Evolutionary conservation across 805 yeast species (phyloP).

Genomic region (Ogataea haglerorum): DNA sequence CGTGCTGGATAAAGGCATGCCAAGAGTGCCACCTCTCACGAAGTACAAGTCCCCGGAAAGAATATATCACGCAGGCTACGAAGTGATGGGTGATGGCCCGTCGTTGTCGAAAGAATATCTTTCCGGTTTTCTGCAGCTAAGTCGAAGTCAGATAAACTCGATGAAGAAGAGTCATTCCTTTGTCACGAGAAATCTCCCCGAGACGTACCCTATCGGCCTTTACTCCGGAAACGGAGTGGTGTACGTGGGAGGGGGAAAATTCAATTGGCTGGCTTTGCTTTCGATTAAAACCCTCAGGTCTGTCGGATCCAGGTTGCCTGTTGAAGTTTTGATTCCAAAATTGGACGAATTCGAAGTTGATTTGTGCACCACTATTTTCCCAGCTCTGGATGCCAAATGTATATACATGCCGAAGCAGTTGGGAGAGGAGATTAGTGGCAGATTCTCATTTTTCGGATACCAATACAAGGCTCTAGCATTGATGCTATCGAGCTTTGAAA

Average conservation of each 20-base stretch:
- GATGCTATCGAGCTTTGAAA: slow-evolving; percentile 64
- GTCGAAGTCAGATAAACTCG: slow-evolving; percentile 39
- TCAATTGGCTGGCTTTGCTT: slow-evolving; percentile 63
- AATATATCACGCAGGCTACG: slow-evolving; percentile 55
- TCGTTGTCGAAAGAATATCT: slow-evolving; percentile 54
- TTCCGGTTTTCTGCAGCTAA: slow-evolving; percentile 44
- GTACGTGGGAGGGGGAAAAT: slow-evolving; percentile 75
- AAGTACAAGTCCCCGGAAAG: slow-evolving; percentile 44
- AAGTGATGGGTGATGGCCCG: slow-evolving; percentile 34
- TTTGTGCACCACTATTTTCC: slow-evolving; percentile 59
- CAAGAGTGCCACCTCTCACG: slow-evolving; percentile 40
- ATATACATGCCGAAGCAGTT: slow-evolving; percentile 55
- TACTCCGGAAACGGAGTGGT: slow-evolving; percentile 59
- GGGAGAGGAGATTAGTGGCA: slow-evolving; percentile 45
- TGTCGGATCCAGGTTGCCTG: slow-evolving; percentile 63
- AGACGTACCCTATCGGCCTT: slow-evolving; percentile 40
- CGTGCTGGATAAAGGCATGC: slow-evolving; percentile 37
- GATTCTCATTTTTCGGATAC: slow-evolving; percentile 51
- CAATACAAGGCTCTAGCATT: slow-evolving; percentile 67
- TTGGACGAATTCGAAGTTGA: slow-evolving; percentile 66
- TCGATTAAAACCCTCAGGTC: slow-evolving; percentile 61
- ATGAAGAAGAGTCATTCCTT: slow-evolving; percentile 46
- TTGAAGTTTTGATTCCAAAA: slow-evolving; percentile 77
- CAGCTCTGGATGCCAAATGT: slow-evolving; percentile 61
- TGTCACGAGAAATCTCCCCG: slow-evolving; percentile 47